A percentile compares a stretch with the other conserved stretches of the same genome.
Evolutionary conservation across 1,284 basidiomycete species (phyloP).

Genomic region (Puccinia triticina): DNA sequence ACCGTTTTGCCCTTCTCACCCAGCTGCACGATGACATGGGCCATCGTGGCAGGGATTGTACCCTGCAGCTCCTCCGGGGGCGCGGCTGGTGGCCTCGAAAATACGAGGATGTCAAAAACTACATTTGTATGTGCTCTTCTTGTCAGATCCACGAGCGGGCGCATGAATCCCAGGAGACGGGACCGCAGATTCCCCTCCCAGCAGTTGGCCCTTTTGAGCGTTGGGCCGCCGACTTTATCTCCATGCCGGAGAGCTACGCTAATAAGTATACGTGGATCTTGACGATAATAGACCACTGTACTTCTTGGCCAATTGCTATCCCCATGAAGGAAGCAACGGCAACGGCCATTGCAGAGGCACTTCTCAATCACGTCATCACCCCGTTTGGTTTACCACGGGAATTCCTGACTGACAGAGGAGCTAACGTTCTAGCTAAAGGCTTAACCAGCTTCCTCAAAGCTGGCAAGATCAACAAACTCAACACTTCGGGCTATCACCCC

Average conservation of each 20-base stretch:
- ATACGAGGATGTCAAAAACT: too few relatives aligned
- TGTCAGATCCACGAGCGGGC: neutral
- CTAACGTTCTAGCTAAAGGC: neutral
- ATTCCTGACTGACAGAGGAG: neutral
- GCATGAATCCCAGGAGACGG: neutral
- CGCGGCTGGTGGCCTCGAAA: too few relatives aligned
- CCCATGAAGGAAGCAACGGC: slow-evolving; percentile 15
- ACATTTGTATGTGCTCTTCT: too few relatives aligned
- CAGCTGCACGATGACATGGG: neutral
- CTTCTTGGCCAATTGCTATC: slow-evolving; percentile 7
- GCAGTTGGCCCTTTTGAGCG: too few relatives aligned
- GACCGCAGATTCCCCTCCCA: neutral
- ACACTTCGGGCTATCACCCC: slow-evolving; percentile 28
- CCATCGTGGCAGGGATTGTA: neutral
- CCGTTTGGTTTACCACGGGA: neutral
- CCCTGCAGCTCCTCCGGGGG: too few relatives aligned
- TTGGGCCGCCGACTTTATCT: too few relatives aligned
- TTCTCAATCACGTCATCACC: neutral
- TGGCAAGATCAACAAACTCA: neutral
- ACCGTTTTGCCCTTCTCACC: neutral
- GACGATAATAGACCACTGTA: slow-evolving; percentile 14
- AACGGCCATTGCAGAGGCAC: neutral
- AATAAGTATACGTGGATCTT: too few relatives aligned
- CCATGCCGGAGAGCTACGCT: too few relatives aligned
- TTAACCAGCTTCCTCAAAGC: neutral